Percentiles rank a stretch among this genome's conserved stretches.
These are phyloP conservation scores for Sequoiadendron giganteum DNA, from an alignment of 75 land plant genomes.

Conservation along the genomic window DNA sequence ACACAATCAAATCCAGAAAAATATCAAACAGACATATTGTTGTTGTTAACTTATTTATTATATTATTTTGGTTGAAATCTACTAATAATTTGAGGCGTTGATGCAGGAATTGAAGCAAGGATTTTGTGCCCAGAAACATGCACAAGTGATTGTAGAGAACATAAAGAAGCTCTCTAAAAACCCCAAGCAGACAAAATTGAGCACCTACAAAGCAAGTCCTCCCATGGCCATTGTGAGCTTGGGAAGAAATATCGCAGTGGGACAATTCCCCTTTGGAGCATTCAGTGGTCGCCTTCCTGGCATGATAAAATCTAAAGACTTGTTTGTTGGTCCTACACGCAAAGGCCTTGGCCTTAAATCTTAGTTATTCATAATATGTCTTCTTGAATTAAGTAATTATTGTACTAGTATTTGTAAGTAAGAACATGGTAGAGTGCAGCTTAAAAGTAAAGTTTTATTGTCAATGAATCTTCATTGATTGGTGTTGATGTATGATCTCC, in stretches of 20 bases:
- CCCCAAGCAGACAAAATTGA: not conserved
- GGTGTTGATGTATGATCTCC: not conserved
- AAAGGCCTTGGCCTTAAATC: slow-evolving; percentile 53
- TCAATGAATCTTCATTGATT: not conserved
- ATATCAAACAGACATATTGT: too few species aligned
- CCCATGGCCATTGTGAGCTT: slow-evolving; percentile 64
- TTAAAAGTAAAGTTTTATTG: not conserved
- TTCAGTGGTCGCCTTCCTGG: slow-evolving; percentile 69
- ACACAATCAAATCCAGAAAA: too few species aligned
- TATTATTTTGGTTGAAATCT: too few species aligned
- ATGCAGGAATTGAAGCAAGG: not conserved
- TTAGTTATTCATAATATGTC: not conserved
- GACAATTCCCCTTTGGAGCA: slow-evolving; percentile 56
- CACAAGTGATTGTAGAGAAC: not conserved
- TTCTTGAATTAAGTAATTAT: not conserved
- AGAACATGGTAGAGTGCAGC: too few species aligned
- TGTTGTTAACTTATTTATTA: too few species aligned
- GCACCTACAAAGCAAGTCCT: slow-evolving; percentile 38
- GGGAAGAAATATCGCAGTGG: slow-evolving; percentile 64
- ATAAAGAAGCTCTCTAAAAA: not conserved
- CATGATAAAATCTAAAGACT: slow-evolving; percentile 63
- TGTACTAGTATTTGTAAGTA: not conserved
- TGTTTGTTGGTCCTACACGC: slow-evolving; percentile 70
- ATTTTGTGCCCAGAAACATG: not conserved
- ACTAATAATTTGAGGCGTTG: not conserved